Base-by-base conservation (phyloP, 768 basidiomycete species). In the Lactarius deliciosus region DNA sequence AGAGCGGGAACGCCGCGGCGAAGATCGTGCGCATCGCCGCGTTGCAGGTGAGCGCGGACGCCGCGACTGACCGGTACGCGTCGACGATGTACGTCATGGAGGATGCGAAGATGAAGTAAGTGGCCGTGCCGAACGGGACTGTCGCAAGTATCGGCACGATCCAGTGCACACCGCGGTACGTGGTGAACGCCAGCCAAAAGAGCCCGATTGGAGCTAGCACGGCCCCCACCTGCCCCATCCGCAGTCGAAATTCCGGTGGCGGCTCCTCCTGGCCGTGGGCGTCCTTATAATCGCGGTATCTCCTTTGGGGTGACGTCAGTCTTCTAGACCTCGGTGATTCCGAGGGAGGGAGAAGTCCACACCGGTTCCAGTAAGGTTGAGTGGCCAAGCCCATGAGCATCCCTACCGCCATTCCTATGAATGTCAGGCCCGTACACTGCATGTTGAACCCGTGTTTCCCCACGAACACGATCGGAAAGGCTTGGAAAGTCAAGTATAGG, bases 1-100 rank as follows among this genome's bases (percentile, higher is more conserved):
- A 79, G 36, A 82, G 69, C 2, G 80, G 81, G 70, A 81, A 81
- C 2, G 72, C 77, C 3, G 75, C 77, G 0, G 79, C 80, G 62
- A 82, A 80, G 0, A 74, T 66, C 11, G 74, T 76, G 9, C 83
- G 73, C 74, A 81, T 71, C 60, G 81, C 79, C 4, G 73, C 76
- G 73, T 94, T 94, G 76, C 86, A 83, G 0, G 89, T 85, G 72
- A 88, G 81, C 0, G 90, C 88, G 53, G 84, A 86, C 2, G 85
- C 82, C 0, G 84, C 82, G 43, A 82, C 76, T 1, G 82, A 81
- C 15, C 82, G 79, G 69, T 82, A 83, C 13, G 82, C 80, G 22
- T 79, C 78, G 25, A 84, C 83, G 58, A 84, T 77, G 72, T 81
- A 85, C 74, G 81, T 88, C 76, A 90, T 90, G 4, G 85, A 85